Evolutionary conservation across 352 stramenopile genomes (phyloP).

Genomic region (Pythium apleroticum): DNA sequence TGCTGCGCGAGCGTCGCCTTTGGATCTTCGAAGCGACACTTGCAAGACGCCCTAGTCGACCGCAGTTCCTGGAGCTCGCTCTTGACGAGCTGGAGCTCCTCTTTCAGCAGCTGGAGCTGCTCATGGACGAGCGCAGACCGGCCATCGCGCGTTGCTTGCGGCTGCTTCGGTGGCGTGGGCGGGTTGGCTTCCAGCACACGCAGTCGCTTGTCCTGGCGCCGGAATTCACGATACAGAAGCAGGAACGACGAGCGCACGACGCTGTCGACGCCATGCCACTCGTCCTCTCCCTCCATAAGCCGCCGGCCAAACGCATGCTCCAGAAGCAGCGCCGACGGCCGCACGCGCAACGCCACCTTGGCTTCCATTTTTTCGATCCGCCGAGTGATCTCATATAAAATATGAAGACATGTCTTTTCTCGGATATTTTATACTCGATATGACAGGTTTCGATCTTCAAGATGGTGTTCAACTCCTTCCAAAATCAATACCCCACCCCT

Average conservation of each 20-base stretch:
- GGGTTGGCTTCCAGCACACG: background rate
- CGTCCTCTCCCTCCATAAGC: conserved; percentile 35
- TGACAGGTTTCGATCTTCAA: conserved; percentile 1
- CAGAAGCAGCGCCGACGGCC: conserved; percentile 26
- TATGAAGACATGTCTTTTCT: background rate
- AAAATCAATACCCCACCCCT: background rate
- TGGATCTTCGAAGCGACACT: background rate
- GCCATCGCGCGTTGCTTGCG: background rate
- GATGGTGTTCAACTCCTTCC: background rate
- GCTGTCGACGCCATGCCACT: conserved; percentile 46
- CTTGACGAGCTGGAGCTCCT: conserved; percentile 18
- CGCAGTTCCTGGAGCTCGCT: conserved; percentile 4
- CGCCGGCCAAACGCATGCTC: conserved; percentile 37
- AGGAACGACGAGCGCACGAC: conserved; percentile 60
- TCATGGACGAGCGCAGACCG: background rate
- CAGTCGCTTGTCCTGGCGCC: conserved; percentile 26
- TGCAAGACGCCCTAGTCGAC: background rate
- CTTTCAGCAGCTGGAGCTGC: conserved; percentile 11
- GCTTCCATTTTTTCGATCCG: background rate
- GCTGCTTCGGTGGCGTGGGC: background rate
- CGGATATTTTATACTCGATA: background rate
- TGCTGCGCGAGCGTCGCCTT: background rate
- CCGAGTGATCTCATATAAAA: too few species aligned
- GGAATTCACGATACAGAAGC: conserved; percentile 46
- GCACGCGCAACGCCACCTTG: background rate